These are phyloP conservation scores for Xerocomellus amylosporus DNA, from an alignment of 768 basidiomycete genomes.

Conservation along the genomic window DNA sequence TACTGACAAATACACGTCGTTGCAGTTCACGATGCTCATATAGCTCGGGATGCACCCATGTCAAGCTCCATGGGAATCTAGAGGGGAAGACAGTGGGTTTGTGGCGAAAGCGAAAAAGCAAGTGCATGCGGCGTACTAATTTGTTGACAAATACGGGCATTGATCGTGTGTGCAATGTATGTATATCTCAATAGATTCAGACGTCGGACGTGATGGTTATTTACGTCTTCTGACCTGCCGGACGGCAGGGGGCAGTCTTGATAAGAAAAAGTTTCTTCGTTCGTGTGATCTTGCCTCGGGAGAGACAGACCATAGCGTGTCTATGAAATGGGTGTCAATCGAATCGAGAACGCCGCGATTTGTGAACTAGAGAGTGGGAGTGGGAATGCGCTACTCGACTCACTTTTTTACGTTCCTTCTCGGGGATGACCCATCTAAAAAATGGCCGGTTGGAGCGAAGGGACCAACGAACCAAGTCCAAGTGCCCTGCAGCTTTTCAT, in stretches of 20 bases:
- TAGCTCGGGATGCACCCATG: neutral
- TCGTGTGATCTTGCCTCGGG: neutral
- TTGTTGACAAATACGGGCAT: conserved; percentile 1
- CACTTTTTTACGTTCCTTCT: conserved; percentile 22
- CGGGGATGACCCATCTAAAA: neutral
- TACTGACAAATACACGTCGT: neutral
- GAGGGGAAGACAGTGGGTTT: neutral
- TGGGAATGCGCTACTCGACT: neutral
- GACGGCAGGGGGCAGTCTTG: neutral
- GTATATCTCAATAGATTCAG: conserved; percentile 4
- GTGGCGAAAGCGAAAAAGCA: neutral
- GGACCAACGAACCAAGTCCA: neutral
- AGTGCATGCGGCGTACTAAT: neutral
- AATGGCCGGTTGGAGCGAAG: neutral
- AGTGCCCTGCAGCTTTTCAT: conserved; percentile 16
- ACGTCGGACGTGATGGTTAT: neutral
- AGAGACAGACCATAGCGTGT: neutral
- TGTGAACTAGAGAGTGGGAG: neutral
- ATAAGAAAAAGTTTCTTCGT: conserved; percentile 2
- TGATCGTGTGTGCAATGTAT: neutral
- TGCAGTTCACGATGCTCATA: neutral
- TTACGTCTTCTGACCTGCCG: conserved; percentile 21
- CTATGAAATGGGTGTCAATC: conserved; percentile 4
- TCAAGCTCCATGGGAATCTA: neutral
- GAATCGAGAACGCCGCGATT: conserved; percentile 6